Base-by-base conservation (phyloP, 192 early-diverging fungal genomes). In the Rhizophagus sp. region DNA sequence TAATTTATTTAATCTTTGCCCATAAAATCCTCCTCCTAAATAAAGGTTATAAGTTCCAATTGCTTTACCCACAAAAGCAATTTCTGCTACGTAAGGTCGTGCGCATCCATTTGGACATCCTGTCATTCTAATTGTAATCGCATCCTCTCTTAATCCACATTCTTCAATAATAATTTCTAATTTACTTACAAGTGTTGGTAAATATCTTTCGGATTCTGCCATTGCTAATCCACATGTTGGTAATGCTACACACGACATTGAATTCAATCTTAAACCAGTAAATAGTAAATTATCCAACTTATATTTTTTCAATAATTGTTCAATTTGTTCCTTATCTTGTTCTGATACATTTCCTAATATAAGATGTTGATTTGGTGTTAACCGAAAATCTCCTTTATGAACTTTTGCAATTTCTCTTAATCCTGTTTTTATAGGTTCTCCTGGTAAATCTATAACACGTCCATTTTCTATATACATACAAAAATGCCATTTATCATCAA, bases 91-190 rank as follows among this genome's bases (percentile, higher is more conserved):
- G 81, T 95, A 95, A 12, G 97, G 97, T 27, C 97, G 88, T 4
- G 97, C 97, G 81, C 97, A 98, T 80, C 96, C 96, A 84, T 98
- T 98, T n/a, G 97, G 97, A 82, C 97, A 98, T 72, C 97, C 97
- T 1, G 97, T 98, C 97, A 98, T 98, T 79, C 97, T 91, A 79
- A 98, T 95, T 27, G 94, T 94, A 81, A 98, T 95, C 70, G 95
- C 94, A 82, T 98, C 95, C 47, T 95, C 85, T 62, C 93, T 86
- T 75, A 98, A 80, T 13, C 97, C 97, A 44, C 92, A 85, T 69
- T 90, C 90, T 79, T 95, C 94, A 76, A 98, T 87, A 39, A 93
- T 85, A 0, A 84, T 79, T 83, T 98, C 97, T 74, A 98, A 88
- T 82, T 89, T 89, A 25, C 87, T 86, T 62, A 98, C 93, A 69